These are phyloP conservation scores for Ganoderma meredithae DNA, from an alignment of 1,284 basidiomycete genomes.

Conservation along the genomic window DNA sequence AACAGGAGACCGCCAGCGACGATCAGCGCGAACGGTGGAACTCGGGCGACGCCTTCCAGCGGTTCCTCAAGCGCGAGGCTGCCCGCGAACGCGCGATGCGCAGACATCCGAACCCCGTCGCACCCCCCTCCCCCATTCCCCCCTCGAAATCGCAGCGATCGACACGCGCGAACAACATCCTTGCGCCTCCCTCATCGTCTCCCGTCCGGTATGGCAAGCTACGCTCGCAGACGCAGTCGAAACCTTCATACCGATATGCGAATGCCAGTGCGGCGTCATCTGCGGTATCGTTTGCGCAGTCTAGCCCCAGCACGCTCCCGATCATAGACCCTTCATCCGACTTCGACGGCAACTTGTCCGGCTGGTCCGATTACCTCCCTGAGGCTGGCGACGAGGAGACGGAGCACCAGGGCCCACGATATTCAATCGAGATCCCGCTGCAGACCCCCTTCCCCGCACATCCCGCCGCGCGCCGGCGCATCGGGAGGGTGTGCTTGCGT, in stretches of 20 bases:
- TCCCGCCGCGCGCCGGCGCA: constrained; percentile 37
- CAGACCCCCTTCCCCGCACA: constrained; percentile 40
- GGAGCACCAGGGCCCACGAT: constrained; percentile 1
- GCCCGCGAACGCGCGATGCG: constrained; percentile 35
- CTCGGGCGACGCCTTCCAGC: constrained; percentile 36
- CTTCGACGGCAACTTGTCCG: constrained; percentile 17
- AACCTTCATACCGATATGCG: constrained; percentile 1
- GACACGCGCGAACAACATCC: background rate
- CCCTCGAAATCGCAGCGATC: constrained; percentile 3
- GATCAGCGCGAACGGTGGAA: constrained; percentile 41
- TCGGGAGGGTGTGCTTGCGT: constrained; percentile 37
- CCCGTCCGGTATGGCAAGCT: background rate
- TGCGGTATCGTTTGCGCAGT: constrained; percentile 20
- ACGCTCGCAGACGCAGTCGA: background rate
- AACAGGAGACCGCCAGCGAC: constrained; percentile 23
- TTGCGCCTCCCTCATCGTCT: background rate
- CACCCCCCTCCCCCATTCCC: constrained; percentile 15
- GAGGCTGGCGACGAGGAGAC: constrained; percentile 7
- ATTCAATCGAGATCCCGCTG: constrained; percentile 33
- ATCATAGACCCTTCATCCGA: constrained; percentile 25
- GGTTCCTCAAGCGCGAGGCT: constrained; percentile 40
- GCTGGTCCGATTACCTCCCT: constrained; percentile 26
- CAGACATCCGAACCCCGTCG: constrained; percentile 12
- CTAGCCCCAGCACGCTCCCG: constrained; percentile 31
- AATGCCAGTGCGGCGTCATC: constrained; percentile 9